Percentiles rank a stretch among this genome's conserved stretches.
phyloP scores from a whole-genome alignment of 1,139 yeast species.

The Casaregolazyma suthepensis region DNA sequence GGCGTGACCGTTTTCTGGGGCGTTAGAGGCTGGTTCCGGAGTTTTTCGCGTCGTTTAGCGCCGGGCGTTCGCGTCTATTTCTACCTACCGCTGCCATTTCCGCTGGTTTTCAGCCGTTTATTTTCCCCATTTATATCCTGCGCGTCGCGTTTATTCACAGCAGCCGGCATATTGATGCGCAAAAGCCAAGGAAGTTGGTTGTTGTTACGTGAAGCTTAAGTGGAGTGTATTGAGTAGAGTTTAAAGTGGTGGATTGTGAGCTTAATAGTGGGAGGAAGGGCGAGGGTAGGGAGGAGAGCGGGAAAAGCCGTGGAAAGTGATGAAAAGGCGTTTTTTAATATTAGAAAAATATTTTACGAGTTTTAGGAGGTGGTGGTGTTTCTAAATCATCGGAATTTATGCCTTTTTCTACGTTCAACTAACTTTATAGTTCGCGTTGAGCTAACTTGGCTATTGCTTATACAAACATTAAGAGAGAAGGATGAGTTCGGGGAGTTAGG shows the following conservation, averaged over 20 bases:
- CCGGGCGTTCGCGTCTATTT: neutral
- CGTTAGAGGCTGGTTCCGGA: neutral
- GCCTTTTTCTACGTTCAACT: neutral
- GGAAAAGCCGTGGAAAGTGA: no score
- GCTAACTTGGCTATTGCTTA: neutral
- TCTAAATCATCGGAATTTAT: no score
- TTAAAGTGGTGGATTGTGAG: neutral
- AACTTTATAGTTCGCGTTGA: neutral
- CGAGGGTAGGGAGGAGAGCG: neutral
- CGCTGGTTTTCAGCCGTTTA: neutral
- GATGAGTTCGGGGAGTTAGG: neutral
- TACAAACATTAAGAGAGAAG: neutral
- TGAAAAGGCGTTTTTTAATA: no score
- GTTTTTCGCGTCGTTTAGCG: neutral
- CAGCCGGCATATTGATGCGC: neutral
- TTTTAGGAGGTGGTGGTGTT: no score
- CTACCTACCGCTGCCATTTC: neutral
- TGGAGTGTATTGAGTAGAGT: neutral
- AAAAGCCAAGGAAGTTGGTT: neutral
- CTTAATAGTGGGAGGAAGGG: neutral
- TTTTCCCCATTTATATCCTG: neutral
- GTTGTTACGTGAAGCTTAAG: neutral
- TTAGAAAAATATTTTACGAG: no score
- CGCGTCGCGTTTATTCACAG: neutral
- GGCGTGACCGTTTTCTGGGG: neutral